phyloP scores from a whole-genome alignment of 208 protist species.

The Crithidia bombi region DNA sequence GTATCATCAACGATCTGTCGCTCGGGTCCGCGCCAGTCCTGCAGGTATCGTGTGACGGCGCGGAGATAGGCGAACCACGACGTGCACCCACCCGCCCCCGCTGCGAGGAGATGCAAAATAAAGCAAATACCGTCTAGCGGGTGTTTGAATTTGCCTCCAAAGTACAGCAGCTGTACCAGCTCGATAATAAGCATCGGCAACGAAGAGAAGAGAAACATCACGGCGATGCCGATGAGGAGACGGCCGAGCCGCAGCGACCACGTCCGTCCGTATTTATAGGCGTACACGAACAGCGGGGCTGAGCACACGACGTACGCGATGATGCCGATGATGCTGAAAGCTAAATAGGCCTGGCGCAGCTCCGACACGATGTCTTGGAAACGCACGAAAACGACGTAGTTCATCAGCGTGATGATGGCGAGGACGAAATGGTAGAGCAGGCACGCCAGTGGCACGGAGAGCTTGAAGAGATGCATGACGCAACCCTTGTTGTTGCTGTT shows the following conservation, averaged over 20 bases:
- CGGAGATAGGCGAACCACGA: slow-evolving; percentile 81
- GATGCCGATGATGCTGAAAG: slow-evolving; percentile 65
- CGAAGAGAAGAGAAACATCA: slow-evolving; percentile 72
- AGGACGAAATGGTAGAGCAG: slow-evolving; percentile 71
- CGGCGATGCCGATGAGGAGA: slow-evolving; percentile 48
- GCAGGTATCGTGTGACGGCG: slow-evolving; percentile 35
- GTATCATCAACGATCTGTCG: slow-evolving; percentile 58
- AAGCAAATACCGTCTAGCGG: slow-evolving; percentile 62
- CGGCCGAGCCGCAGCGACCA: slow-evolving; percentile 30
- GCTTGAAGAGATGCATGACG: slow-evolving; percentile 57
- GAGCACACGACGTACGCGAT: slow-evolving; percentile 43
- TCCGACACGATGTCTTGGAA: neutral
- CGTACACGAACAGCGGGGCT: slow-evolving; percentile 76
- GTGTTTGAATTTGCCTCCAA: slow-evolving; percentile 25
- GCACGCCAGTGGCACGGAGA: slow-evolving; percentile 67
- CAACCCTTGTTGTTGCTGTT: neutral
- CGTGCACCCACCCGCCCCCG: slow-evolving; percentile 40
- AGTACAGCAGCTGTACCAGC: slow-evolving; percentile 39
- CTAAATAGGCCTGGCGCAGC: slow-evolving; percentile 46
- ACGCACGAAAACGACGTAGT: slow-evolving; percentile 56
- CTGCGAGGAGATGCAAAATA: slow-evolving; percentile 49
- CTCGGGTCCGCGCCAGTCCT: slow-evolving; percentile 63
- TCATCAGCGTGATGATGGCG: slow-evolving; percentile 51
- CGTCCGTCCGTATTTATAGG: slow-evolving; percentile 83
- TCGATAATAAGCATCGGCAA: slow-evolving; percentile 68